Evolutionary conservation across 345 rosid genomes (phyloP).

Genomic region (Melaleuca alternifolia): DNA sequence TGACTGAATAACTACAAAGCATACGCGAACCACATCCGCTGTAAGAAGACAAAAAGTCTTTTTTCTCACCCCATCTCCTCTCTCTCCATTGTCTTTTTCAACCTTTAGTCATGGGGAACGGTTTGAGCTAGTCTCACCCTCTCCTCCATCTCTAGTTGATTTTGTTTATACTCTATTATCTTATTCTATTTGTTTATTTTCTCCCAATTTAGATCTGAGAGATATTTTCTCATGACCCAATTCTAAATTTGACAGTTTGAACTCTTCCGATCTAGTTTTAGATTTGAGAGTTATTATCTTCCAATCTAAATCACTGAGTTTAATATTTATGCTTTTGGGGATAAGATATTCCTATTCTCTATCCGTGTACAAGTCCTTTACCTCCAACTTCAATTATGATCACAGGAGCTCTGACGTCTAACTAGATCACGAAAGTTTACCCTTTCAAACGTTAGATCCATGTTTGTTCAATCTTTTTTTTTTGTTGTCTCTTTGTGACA

Average conservation of each 20-base stretch:
- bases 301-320: not conserved
- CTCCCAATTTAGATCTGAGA: not conserved
- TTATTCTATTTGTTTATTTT: not conserved
- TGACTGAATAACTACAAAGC: not conserved
- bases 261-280: not conserved
- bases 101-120: not conserved
- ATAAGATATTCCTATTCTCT: not conserved
- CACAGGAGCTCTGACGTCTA: not conserved
- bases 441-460: not conserved
- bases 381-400: not conserved
- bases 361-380: not conserved
- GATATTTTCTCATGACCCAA: not conserved
- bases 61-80: too few species aligned
- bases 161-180: not conserved
- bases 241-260: not conserved
- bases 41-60: too few species aligned
- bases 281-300: not conserved
- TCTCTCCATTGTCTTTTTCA: too few species aligned
- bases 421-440: not conserved
- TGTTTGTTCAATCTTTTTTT: not conserved
- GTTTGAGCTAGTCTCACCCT: too few species aligned
- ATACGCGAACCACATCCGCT: too few species aligned
- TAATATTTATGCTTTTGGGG: not conserved
- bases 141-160: too few species aligned
- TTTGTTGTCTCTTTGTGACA: not conserved